Evolutionary conservation across 2,329 filamentous ascomycete genomes (phyloP).

Genomic region (Penicillium fuscoglaucum): DNA sequence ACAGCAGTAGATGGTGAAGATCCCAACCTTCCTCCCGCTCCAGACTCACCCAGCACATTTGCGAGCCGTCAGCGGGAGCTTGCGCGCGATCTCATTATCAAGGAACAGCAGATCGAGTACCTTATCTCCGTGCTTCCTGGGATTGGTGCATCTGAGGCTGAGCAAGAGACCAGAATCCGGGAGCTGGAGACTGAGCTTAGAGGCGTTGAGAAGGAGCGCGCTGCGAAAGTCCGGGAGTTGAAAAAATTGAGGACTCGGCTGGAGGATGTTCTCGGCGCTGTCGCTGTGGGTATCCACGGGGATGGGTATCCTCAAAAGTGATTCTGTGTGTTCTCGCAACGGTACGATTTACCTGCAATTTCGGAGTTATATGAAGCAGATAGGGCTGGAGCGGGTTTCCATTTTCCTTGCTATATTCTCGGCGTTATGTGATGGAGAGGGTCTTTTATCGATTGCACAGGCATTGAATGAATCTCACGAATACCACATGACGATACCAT

Average conservation of each 20-base stretch:
- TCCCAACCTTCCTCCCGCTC: constrained; percentile 36
- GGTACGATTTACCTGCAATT: background rate
- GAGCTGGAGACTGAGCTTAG: constrained; percentile 47
- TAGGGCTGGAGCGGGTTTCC: background rate
- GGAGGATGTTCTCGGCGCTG: constrained; percentile 45
- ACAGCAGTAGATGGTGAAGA: constrained; percentile 26
- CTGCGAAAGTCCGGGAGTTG: constrained; percentile 45
- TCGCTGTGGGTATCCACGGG: constrained; percentile 41
- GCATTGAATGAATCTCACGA: constrained; percentile 1
- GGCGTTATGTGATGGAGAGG: constrained; percentile 5
- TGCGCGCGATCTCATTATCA: constrained; percentile 51
- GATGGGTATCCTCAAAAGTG: constrained; percentile 16
- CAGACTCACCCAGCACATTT: constrained; percentile 46
- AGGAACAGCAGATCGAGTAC: constrained; percentile 54
- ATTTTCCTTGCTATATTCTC: background rate
- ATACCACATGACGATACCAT: background rate
- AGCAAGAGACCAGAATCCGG: constrained; percentile 47
- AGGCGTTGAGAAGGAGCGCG: constrained; percentile 46
- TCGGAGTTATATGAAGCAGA: background rate
- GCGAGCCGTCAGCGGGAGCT: constrained; percentile 48
- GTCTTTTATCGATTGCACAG: constrained; percentile 5
- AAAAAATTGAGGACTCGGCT: constrained; percentile 41
- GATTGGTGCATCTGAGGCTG: constrained; percentile 45
- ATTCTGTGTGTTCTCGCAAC: background rate
- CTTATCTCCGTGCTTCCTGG: constrained; percentile 49